Evolutionary conservation across 495 filamentous ascomycete species (phyloP).

Genomic region (Xylaria venustula): DNA sequence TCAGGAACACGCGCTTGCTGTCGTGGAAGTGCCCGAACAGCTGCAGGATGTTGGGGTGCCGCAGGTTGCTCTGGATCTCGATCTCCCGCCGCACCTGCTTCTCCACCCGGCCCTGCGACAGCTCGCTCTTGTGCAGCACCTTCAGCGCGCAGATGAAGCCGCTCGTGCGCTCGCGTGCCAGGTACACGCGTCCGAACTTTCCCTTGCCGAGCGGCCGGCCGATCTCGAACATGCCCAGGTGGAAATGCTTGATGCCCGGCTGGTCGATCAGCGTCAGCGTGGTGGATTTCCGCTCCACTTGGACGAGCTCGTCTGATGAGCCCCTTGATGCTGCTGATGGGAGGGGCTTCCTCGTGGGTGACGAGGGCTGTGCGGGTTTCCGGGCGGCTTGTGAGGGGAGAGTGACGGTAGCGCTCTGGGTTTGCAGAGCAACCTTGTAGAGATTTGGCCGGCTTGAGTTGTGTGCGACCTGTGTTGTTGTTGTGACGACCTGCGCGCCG

Average conservation of each 20-base stretch:
- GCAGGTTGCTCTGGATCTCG: slow-evolving; percentile 94
- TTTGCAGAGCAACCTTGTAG: slow-evolving; percentile 79
- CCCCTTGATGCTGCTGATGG: slow-evolving; percentile 39
- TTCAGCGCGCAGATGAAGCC: slow-evolving; percentile 97
- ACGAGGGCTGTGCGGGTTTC: slow-evolving; percentile 31
- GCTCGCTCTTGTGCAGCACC: slow-evolving; percentile 91
- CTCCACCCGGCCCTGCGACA: slow-evolving; percentile 85
- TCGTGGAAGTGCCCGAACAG: slow-evolving; percentile 98
- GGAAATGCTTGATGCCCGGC: slow-evolving; percentile 68
- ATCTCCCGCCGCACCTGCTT: slow-evolving; percentile 97
- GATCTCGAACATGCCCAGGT: slow-evolving; percentile 99
- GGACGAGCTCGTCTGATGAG: slow-evolving; percentile 51
- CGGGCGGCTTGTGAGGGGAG: slow-evolving; percentile 65
- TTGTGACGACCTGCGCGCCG: slow-evolving; percentile 44
- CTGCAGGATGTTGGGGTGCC: slow-evolving; percentile 92
- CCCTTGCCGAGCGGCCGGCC: slow-evolving; percentile 94
- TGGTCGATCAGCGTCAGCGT: slow-evolving; percentile 54
- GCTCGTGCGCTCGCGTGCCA: slow-evolving; percentile 83
- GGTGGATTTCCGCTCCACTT: slow-evolving; percentile 51
- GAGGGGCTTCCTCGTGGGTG: slow-evolving; percentile 38
- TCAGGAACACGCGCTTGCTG: slow-evolving; percentile 91
- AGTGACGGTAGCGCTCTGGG: slow-evolving; percentile 61
- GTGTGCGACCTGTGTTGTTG: slow-evolving; percentile 55
- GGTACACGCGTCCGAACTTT: slow-evolving; percentile 95
- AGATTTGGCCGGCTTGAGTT: slow-evolving; percentile 67